Conservation (phyloP, 225 moss, liverwort and hornwort species). For the Bryum argenteum region DNA sequence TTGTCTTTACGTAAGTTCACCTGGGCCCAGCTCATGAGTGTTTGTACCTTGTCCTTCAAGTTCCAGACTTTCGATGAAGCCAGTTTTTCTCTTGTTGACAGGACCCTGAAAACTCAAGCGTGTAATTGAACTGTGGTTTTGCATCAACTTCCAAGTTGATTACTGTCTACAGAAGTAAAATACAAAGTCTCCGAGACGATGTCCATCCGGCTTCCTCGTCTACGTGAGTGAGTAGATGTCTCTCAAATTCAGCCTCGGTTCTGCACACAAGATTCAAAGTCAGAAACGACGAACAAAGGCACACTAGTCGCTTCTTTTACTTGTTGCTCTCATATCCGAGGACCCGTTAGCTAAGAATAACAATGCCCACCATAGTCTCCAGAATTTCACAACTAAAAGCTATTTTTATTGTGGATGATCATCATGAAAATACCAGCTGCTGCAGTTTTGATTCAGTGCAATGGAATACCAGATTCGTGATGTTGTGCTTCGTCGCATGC, state of each 20-base stretch:
- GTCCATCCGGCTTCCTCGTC: background rate
- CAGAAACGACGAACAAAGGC: background rate
- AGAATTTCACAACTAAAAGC: too few relatives aligned
- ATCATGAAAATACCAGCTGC: too few relatives aligned
- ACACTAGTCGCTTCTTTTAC: background rate
- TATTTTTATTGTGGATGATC: too few relatives aligned
- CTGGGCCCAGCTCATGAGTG: too few relatives aligned
- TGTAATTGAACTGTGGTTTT: background rate
- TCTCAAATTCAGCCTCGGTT: constrained; percentile 45
- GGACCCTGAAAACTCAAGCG: background rate
- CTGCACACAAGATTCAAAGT: constrained; percentile 46
- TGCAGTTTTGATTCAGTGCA: too few relatives aligned
- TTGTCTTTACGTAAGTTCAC: background rate
- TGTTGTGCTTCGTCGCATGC: too few relatives aligned
- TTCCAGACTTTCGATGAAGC: background rate
- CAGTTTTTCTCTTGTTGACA: constrained; percentile 11
- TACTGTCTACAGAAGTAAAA: constrained; percentile 17
- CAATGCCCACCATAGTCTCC: too few relatives aligned
- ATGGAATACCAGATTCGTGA: too few relatives aligned
- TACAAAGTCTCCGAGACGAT: constrained; percentile 11
- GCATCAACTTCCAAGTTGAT: background rate
- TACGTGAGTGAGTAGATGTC: constrained; percentile 49
- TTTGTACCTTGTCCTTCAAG: too few relatives aligned
- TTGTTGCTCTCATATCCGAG: too few relatives aligned
- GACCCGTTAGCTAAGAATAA: too few relatives aligned